Evolutionary conservation across 441 rosid genomes (phyloP), one percentile per base, ranked within the genome.

Genomic region (Erysimum pusillum): DNA sequence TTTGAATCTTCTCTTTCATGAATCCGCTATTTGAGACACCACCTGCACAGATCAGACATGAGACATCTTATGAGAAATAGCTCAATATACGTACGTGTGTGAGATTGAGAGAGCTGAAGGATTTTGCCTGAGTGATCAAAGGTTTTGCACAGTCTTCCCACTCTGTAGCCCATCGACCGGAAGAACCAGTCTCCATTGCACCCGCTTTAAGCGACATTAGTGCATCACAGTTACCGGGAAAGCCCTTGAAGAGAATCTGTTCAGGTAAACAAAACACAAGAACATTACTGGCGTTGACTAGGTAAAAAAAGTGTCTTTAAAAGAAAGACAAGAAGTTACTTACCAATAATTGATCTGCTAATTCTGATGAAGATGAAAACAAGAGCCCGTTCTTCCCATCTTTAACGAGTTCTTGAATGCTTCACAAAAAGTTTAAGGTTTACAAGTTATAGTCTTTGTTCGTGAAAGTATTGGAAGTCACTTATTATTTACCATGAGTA

Each of bases 121-220:
- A 78, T 75, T 86, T 80, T 80, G 78, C 99, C 90, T 90, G 89
- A 44, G 82, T 44, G 68, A 93, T 83, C 69, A 87, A 81, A 45
- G 99, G 99, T 80, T 87, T 82, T 34, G 97, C 99, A 82, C 93
- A 85, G 62, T 85, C 92, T 84, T 96, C 98, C 99, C 98, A 93
- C 79, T 93, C 97, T 7, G 89, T 73, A 25, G 87, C 84, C 98
- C 99, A 96, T 82, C 96, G 84, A 67, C 89, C 82, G 2, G 96
- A 89, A 51, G 91, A 89, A 69, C 91, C 89, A 66, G 68, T 85
- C 79, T 89, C 90, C 83, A 84, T 51, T 32, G 89, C 92, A 60
- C 96, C 96, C 39, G 85, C 82, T 79, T 86, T 90, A 34, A 96
- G 86, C 48, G 81, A 80, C 74, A 75, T 82, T 79, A 96, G 77